Percentiles rank a stretch among this genome's conserved stretches.
Conservation (phyloP, 805 yeast species). For the Lachancea sp. region DNA sequence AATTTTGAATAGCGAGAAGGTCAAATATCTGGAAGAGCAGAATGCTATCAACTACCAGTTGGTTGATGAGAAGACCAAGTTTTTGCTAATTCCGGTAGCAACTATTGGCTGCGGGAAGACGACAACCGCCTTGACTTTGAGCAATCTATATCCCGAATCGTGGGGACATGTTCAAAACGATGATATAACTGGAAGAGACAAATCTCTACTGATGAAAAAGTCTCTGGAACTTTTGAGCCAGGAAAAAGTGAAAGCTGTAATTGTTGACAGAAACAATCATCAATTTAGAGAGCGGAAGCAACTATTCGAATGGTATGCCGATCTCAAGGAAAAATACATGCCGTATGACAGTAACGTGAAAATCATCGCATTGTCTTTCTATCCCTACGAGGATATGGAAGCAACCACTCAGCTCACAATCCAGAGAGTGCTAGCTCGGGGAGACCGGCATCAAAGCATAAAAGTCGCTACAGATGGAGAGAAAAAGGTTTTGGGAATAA, state of each 20-base stretch:
- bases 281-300: conserved; percentile 61
- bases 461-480: conserved; percentile 44
- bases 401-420: conserved; percentile 39
- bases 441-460: conserved; percentile 85
- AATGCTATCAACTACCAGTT: conserved; percentile 34
- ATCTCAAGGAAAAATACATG: conserved; percentile 39
- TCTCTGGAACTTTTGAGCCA: conserved; percentile 38
- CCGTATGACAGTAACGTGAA: conserved; percentile 42
- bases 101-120: conserved; percentile 96
- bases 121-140: conserved; percentile 61
- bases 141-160: conserved; percentile 42
- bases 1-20: conserved; percentile 41
- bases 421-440: conserved; percentile 58
- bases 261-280: conserved; percentile 83
- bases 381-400: conserved; percentile 36
- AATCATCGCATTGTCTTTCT: conserved; percentile 64
- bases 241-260: conserved; percentile 41
- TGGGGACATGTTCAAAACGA: conserved; percentile 85
- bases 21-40: conserved; percentile 34
- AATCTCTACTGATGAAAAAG: conserved; percentile 42
- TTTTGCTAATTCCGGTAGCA: conserved; percentile 73
- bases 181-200: conserved; percentile 47
- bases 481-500: conserved; percentile 48
- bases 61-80: conserved; percentile 40
- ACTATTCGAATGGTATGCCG: conserved; percentile 47